Evolutionary conservation across 2,329 filamentous ascomycete species (phyloP).

Genomic region (Madurella mycetomatis): DNA sequence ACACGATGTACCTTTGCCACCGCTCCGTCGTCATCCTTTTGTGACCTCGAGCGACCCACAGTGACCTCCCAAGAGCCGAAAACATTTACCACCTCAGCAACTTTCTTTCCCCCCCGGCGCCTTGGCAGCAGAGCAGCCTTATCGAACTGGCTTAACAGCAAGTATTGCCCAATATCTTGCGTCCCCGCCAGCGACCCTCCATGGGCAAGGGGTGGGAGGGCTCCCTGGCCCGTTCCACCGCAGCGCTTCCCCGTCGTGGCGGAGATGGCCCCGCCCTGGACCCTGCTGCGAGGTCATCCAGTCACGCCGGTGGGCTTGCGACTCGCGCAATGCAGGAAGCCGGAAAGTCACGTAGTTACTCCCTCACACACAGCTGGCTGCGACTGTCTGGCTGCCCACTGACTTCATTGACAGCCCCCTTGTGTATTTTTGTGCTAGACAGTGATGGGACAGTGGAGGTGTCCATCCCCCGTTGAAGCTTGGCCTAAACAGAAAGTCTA

Average conservation of each 20-base stretch:
- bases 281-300: conserved; percentile 5
- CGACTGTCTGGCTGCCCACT: conserved; percentile 15
- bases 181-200: background rate
- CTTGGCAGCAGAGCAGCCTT: background rate
- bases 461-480: conserved; percentile 19
- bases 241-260: conserved; percentile 11
- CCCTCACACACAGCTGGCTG: background rate
- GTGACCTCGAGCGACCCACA: no score
- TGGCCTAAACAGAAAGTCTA: conserved; percentile 10
- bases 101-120: no score
- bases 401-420: conserved; percentile 22
- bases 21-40: no score
- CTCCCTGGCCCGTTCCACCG: conserved; percentile 8
- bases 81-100: no score
- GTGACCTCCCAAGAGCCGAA: no score
- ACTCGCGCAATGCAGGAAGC: background rate
- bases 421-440: background rate
- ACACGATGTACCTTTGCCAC: no score
- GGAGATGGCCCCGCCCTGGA: conserved; percentile 13
- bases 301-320: background rate
- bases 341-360: background rate
- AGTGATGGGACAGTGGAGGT: background rate
- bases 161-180: background rate
- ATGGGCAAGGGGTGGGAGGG: background rate
- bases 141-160: background rate